Percentiles rank a stretch among this genome's conserved stretches.
Evolutionary conservation across 2,329 filamentous ascomycete genomes (phyloP).

Genomic region (Phyllosticta citrichinensis): DNA sequence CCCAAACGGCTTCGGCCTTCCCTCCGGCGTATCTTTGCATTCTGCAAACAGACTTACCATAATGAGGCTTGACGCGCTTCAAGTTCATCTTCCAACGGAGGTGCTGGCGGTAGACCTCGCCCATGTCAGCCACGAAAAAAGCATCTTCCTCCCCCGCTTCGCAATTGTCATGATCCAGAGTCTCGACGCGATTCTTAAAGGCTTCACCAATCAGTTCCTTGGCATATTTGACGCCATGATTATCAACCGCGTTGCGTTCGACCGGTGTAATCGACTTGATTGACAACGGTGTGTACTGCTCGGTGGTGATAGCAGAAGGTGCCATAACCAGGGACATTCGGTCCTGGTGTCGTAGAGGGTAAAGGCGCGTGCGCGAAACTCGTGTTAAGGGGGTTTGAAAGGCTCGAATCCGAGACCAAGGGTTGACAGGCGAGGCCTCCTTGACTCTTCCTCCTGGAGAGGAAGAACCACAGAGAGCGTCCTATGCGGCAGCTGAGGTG

Average conservation of each 20-base stretch:
- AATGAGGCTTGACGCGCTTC: constrained; percentile 88
- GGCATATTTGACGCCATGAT: constrained; percentile 43
- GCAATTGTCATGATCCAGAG: constrained; percentile 78
- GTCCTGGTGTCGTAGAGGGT: constrained; percentile 15
- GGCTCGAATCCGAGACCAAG: constrained; percentile 72
- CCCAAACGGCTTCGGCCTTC: too few relatives aligned
- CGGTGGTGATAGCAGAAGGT: constrained; percentile 52
- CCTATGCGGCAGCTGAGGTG: constrained; percentile 99
- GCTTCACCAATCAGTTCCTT: constrained; percentile 81
- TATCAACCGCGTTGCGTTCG: constrained; percentile 13
- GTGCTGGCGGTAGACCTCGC: constrained; percentile 97
- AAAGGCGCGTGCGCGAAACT: constrained; percentile 17
- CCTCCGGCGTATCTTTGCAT: not conserved
- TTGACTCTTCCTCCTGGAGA: constrained; percentile 99
- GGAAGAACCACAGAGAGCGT: constrained; percentile 97
- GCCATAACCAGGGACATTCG: constrained; percentile 52
- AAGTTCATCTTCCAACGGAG: constrained; percentile 95
- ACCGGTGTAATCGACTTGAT: constrained; percentile 20
- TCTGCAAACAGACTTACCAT: constrained; percentile 51
- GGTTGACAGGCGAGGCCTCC: constrained; percentile 84
- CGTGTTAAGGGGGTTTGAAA: constrained; percentile 89
- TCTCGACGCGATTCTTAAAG: constrained; percentile 73
- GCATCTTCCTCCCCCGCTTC: constrained; percentile 91
- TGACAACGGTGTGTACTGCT: constrained; percentile 30
- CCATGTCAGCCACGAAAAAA: constrained; percentile 96